Conservation (phyloP, 2,329 filamentous ascomycete genomes). For the Fusarium liriodendri region DNA sequence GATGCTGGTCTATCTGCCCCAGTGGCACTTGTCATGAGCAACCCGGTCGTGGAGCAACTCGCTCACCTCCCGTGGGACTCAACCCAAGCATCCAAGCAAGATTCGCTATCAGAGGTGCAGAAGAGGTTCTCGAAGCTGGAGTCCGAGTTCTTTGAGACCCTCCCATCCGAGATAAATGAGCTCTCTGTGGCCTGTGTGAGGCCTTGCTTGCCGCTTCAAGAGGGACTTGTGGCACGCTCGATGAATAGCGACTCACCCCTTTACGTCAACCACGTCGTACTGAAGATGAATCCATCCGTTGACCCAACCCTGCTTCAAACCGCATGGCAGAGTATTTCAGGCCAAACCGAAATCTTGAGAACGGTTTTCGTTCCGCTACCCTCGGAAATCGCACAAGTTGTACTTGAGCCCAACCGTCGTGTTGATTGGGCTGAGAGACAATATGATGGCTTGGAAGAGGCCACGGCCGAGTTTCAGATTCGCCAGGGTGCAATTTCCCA, state of each 20-base stretch:
- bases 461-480: background rate
- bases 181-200: background rate
- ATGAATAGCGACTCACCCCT: background rate
- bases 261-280: background rate
- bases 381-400: background rate
- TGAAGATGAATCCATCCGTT: background rate
- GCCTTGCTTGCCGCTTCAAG: background rate
- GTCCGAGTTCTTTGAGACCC: background rate
- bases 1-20: background rate
- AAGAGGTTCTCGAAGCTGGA: background rate
- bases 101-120: background rate
- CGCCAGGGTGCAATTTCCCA: background rate
- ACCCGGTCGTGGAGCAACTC: background rate
- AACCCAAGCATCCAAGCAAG: background rate
- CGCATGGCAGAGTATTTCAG: background rate
- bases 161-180: background rate
- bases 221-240: constrained; percentile 1
- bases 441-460: background rate
- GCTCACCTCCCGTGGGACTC: background rate
- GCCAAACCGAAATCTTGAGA: background rate
- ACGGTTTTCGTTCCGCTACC: background rate
- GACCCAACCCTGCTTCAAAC: background rate
- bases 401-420: background rate
- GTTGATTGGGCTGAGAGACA: background rate
- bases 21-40: background rate